Percentiles rank a stretch among this genome's conserved stretches.
Evolutionary conservation across 805 yeast genomes (phyloP).

Genomic region (Myxozyma geophila): DNA sequence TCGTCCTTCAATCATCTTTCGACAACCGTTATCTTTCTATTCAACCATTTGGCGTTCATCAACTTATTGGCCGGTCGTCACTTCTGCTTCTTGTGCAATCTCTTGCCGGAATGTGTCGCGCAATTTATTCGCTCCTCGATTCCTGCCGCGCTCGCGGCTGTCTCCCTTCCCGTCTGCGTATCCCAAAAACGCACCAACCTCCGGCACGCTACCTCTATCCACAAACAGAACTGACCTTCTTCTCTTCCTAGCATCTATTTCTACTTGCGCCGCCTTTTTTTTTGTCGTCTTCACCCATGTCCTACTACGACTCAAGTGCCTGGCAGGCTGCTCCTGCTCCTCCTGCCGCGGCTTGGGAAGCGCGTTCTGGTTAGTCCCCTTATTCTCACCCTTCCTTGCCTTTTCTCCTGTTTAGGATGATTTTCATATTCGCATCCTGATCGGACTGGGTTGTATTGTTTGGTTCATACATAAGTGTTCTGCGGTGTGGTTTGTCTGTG

Average conservation of each 20-base stretch:
- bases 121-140: too few relatives aligned
- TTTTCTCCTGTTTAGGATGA: background rate
- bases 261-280: background rate
- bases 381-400: background rate
- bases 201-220: background rate
- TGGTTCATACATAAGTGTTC: too few relatives aligned
- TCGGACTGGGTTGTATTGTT: too few relatives aligned
- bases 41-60: too few relatives aligned
- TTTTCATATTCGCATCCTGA: too few relatives aligned
- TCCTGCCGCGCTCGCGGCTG: background rate
- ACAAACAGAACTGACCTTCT: background rate
- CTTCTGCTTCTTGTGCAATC: too few relatives aligned
- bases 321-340: constrained; percentile 32
- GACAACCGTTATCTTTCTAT: too few relatives aligned
- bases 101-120: too few relatives aligned
- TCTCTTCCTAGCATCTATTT: background rate
- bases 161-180: background rate
- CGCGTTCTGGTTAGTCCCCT: constrained; percentile 25
- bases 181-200: background rate
- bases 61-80: too few relatives aligned
- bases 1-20: too few relatives aligned
- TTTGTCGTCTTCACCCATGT: constrained; percentile 19
- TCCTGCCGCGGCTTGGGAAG: constrained; percentile 31
- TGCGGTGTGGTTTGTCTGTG: too few relatives aligned
- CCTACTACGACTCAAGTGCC: constrained; percentile 37